Evolutionary conservation across 2,329 filamentous ascomycete genomes (phyloP).

Genomic region (Neopestalotiopsis sp.): DNA sequence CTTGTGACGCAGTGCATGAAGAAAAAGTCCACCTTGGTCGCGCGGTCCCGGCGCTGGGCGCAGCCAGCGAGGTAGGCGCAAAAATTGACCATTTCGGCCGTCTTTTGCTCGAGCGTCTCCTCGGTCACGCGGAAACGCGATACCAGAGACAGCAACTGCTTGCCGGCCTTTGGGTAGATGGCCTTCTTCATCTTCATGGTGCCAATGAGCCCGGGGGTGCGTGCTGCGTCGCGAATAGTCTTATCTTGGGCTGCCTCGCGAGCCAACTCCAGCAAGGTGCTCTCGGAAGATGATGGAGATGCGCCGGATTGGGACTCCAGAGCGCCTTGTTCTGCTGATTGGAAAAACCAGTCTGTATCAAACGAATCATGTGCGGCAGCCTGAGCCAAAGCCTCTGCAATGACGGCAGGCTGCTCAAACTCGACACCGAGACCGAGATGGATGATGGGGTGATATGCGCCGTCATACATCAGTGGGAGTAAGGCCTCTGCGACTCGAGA

Average conservation of each 20-base stretch:
- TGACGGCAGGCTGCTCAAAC: slow-evolving; percentile 68
- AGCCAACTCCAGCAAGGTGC: slow-evolving; percentile 20
- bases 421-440: slow-evolving; percentile 73
- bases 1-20: slow-evolving; percentile 40
- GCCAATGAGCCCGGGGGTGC: slow-evolving; percentile 28
- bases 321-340: slow-evolving; percentile 19
- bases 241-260: slow-evolving; percentile 43
- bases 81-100: slow-evolving; percentile 33
- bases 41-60: slow-evolving; percentile 53
- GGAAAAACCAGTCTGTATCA: slow-evolving; percentile 54
- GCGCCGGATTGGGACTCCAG: neutral
- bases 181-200: slow-evolving; percentile 62
- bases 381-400: slow-evolving; percentile 71
- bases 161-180: slow-evolving; percentile 57
- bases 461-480: slow-evolving; percentile 52
- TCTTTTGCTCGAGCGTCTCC: slow-evolving; percentile 37
- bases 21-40: slow-evolving; percentile 72
- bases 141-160: slow-evolving; percentile 61
- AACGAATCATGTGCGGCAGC: slow-evolving; percentile 57
- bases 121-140: slow-evolving; percentile 51
- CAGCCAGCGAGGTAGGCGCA: slow-evolving; percentile 29
- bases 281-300: neutral
- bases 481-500: slow-evolving; percentile 62
- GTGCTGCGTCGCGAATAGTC: slow-evolving; percentile 54
- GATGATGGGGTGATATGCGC: slow-evolving; percentile 71